These are phyloP conservation scores for Penicillium lagena DNA, from an alignment of 495 filamentous ascomycete genomes.

Conservation along the genomic window DNA sequence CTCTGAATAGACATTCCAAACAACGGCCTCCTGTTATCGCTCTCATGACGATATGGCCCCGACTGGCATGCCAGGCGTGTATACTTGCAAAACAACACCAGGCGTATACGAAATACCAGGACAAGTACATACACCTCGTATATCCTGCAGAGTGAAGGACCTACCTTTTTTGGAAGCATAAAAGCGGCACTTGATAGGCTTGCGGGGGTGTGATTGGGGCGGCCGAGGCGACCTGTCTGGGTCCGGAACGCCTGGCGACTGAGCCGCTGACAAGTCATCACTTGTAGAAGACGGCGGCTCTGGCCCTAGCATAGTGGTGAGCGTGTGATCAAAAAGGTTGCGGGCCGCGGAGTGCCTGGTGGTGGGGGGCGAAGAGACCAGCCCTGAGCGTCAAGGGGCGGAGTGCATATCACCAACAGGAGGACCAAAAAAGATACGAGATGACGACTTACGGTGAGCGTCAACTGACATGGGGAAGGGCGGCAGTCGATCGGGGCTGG, in stretches of 20 bases:
- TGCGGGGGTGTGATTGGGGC: slow-evolving; percentile 16
- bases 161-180: slow-evolving; percentile 20
- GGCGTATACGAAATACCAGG: neutral
- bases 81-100: neutral
- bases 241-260: slow-evolving; percentile 22
- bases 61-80: neutral
- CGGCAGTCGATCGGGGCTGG: neutral
- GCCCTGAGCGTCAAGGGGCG: neutral
- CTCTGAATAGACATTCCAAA: neutral
- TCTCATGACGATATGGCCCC: too few relatives aligned
- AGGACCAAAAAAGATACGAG: neutral
- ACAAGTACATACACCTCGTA: too few relatives aligned
- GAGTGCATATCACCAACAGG: too few relatives aligned
- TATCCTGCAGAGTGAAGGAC: slow-evolving; percentile 1
- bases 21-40: neutral
- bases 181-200: slow-evolving; percentile 21
- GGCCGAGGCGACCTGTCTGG: slow-evolving; percentile 5
- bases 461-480: neutral
- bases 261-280: slow-evolving; percentile 30
- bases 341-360: slow-evolving; percentile 14
- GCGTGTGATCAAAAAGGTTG: slow-evolving; percentile 34
- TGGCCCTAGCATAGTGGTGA: slow-evolving; percentile 11
- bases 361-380: neutral
- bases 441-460: slow-evolving; percentile 12
- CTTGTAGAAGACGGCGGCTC: slow-evolving; percentile 4